These are phyloP conservation scores for Epichloe gansuensis DNA, from an alignment of 2,329 filamentous ascomycete genomes.

Conservation along the genomic window DNA sequence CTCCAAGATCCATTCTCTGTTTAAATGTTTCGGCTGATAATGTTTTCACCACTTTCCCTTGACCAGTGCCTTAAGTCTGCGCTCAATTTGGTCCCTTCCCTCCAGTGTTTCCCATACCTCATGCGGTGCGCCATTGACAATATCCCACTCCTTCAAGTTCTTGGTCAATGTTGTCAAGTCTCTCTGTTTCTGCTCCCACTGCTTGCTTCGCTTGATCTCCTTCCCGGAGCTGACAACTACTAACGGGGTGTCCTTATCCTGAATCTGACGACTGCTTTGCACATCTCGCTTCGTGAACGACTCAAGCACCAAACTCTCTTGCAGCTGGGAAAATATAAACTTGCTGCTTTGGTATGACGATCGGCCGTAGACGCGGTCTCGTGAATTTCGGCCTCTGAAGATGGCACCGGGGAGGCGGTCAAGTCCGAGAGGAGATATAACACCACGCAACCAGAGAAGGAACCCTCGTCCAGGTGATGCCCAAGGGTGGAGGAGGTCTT, in stretches of 20 bases:
- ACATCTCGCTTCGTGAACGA: slow-evolving; percentile 79
- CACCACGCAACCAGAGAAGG: slow-evolving; percentile 70
- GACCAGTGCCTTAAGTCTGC: slow-evolving; percentile 60
- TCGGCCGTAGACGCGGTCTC: slow-evolving; percentile 75
- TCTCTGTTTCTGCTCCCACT: slow-evolving; percentile 76
- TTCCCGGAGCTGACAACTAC: slow-evolving; percentile 73
- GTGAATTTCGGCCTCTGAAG: slow-evolving; percentile 64
- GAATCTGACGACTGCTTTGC: slow-evolving; percentile 63
- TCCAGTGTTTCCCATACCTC: slow-evolving; percentile 70
- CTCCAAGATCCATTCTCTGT: neutral
- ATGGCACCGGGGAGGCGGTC: slow-evolving; percentile 69
- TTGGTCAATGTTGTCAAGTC: slow-evolving; percentile 71
- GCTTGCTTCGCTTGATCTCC: slow-evolving; percentile 48
- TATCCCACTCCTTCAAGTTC: slow-evolving; percentile 71
- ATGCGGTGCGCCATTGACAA: slow-evolving; percentile 73
- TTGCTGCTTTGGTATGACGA: slow-evolving; percentile 70
- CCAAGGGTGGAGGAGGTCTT: slow-evolving; percentile 62
- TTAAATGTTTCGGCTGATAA: neutral
- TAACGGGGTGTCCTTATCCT: slow-evolving; percentile 61
- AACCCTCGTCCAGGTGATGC: slow-evolving; percentile 63
- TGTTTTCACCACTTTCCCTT: neutral
- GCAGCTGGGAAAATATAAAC: slow-evolving; percentile 77
- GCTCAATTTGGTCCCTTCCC: slow-evolving; percentile 65
- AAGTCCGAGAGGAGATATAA: slow-evolving; percentile 76
- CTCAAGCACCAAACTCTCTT: slow-evolving; percentile 80